phyloP scores from a whole-genome alignment of 2,329 filamentous ascomycete genomes.

The Epichloe sp. region DNA sequence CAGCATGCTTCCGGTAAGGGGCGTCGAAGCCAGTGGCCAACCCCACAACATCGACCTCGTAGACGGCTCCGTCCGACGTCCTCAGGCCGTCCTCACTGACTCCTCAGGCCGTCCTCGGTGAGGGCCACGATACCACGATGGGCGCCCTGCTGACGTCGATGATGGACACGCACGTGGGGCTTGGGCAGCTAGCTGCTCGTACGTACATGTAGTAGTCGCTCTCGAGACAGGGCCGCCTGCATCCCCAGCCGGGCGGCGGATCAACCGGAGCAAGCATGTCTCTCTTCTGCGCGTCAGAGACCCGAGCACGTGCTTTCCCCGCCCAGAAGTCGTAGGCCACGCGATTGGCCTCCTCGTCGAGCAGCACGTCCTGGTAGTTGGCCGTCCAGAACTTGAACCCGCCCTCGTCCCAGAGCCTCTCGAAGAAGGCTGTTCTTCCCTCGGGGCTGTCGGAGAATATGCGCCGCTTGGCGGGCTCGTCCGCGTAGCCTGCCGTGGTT shows the following conservation, averaged over 20 bases:
- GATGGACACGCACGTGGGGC: constrained; percentile 27
- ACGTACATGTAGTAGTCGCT: constrained; percentile 31
- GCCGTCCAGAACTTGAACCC: constrained; percentile 43
- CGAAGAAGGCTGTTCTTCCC: constrained; percentile 33
- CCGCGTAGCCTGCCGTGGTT: constrained; percentile 20
- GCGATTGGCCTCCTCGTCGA: constrained; percentile 33
- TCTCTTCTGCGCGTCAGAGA: constrained; percentile 27
- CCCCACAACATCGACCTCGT: constrained; percentile 31
- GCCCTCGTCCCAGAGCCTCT: constrained; percentile 34
- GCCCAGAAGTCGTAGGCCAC: constrained; percentile 42
- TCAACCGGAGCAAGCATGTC: not conserved
- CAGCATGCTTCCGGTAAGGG: not conserved
- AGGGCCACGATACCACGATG: constrained; percentile 28
- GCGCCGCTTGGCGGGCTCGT: constrained; percentile 13
- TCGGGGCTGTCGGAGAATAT: constrained; percentile 41
- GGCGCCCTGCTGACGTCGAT: constrained; percentile 27
- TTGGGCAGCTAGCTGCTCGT: constrained; percentile 37
- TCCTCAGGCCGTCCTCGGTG: constrained; percentile 26
- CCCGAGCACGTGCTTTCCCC: constrained; percentile 34
- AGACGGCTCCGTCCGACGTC: constrained; percentile 25
- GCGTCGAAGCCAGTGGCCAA: constrained; percentile 30
- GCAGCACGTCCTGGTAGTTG: constrained; percentile 39
- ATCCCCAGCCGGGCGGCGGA: constrained; percentile 39
- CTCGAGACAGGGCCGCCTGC: constrained; percentile 35
- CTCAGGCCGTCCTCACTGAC: constrained; percentile 28